Evolutionary conservation across 345 rosid genomes (phyloP).

Genomic region (Eucalyptus lansdowneana): DNA sequence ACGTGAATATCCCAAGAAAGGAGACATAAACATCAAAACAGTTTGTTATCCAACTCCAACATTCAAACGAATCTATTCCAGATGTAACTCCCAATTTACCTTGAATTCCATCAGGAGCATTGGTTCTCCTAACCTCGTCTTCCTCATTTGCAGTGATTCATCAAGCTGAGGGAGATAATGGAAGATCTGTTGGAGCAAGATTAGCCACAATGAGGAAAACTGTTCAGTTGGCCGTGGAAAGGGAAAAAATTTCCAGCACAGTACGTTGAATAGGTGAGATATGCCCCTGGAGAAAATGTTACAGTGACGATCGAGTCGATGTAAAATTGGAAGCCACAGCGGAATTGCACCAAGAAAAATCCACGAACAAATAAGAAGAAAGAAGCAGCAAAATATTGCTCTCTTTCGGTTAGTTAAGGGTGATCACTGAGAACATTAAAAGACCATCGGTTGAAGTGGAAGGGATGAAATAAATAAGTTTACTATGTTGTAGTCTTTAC

Average conservation of each 20-base stretch:
- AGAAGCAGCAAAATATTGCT: too few relatives aligned
- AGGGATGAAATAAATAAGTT: too few relatives aligned
- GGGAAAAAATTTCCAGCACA: slow-evolving; percentile 65
- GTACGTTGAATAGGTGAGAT: slow-evolving; percentile 70
- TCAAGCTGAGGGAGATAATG: slow-evolving; percentile 61
- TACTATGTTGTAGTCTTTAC: too few relatives aligned
- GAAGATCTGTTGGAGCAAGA: slow-evolving; percentile 51
- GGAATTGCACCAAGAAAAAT: too few relatives aligned
- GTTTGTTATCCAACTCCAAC: background rate
- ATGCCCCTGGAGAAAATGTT: slow-evolving; percentile 38
- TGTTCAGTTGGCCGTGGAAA: slow-evolving; percentile 55
- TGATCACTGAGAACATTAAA: too few relatives aligned
- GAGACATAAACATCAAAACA: slow-evolving; percentile 1
- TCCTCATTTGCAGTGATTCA: slow-evolving; percentile 27
- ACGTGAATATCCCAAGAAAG: slow-evolving; percentile 11
- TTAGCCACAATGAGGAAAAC: slow-evolving; percentile 81
- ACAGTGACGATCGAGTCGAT: too few relatives aligned
- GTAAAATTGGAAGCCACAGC: too few relatives aligned
- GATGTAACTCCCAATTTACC: slow-evolving; percentile 11
- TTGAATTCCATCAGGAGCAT: slow-evolving; percentile 10
- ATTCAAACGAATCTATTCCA: background rate
- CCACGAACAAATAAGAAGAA: too few relatives aligned
- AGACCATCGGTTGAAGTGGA: too few relatives aligned
- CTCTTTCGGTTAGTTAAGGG: too few relatives aligned
- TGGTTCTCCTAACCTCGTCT: slow-evolving; percentile 28